Percentiles rank a stretch among this genome's conserved stretches.
Conservation (phyloP, 352 stramenopile species). For the Phytophthora ohioensis region DNA sequence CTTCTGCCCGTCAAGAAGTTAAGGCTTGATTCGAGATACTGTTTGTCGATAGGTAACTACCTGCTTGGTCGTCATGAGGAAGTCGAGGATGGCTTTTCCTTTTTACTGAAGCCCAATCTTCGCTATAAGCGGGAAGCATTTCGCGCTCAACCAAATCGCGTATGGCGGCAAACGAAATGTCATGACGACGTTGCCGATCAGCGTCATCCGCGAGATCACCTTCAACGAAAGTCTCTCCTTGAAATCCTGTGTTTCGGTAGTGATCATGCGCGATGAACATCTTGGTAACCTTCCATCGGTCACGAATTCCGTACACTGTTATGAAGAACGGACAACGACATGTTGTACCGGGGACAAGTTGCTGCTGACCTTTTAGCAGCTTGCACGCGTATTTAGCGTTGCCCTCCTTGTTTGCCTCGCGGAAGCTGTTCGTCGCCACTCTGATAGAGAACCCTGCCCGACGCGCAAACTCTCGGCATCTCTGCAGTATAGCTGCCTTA, state of each 20-base stretch:
- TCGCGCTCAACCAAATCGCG: not conserved
- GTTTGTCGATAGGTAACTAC: not conserved
- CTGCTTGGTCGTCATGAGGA: not conserved
- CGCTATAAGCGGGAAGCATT: conserved; percentile 3
- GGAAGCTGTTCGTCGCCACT: not conserved
- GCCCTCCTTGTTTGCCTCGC: not conserved
- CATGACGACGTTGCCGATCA: too few relatives aligned
- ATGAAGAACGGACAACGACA: too few relatives aligned
- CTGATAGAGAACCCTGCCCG: not conserved
- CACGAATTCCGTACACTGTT: too few relatives aligned
- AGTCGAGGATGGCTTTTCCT: not conserved
- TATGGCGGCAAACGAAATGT: not conserved
- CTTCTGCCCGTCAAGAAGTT: not conserved
- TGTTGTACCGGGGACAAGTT: too few relatives aligned
- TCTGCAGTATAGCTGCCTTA: not conserved
- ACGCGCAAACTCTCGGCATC: not conserved
- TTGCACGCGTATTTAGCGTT: not conserved
- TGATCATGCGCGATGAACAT: too few relatives aligned
- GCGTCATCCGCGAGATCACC: too few relatives aligned
- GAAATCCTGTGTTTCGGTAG: too few relatives aligned
- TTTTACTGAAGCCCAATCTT: not conserved
- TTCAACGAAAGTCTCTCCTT: too few relatives aligned
- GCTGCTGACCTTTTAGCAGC: not conserved
- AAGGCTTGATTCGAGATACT: not conserved
- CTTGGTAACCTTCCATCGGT: too few relatives aligned